phyloP scores from a whole-genome alignment of 495 filamentous ascomycete genomes.

The Penicillium canariense region DNA sequence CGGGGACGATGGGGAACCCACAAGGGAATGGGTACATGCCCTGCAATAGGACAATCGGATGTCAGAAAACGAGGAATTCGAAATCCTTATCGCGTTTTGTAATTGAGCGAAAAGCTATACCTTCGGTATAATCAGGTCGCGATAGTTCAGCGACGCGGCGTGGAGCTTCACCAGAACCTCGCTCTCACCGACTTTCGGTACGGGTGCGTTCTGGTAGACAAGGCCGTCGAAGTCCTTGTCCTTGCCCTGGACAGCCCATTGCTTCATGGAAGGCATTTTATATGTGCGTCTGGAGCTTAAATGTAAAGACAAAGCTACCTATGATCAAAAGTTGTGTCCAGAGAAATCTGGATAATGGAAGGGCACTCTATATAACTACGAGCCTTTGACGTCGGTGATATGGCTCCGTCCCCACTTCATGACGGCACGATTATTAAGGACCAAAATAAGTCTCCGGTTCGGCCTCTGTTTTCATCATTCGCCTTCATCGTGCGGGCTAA shows the following conservation, averaged over 20 bases:
- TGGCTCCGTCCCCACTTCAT: constrained; percentile 16
- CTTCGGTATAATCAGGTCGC: constrained; percentile 74
- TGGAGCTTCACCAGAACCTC: constrained; percentile 76
- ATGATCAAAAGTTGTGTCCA: no score
- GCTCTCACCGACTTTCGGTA: constrained; percentile 63
- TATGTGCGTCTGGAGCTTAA: neutral
- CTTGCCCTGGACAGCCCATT: constrained; percentile 59
- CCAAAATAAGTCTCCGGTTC: neutral
- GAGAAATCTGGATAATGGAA: neutral
- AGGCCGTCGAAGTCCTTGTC: constrained; percentile 61
- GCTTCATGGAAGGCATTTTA: constrained; percentile 57
- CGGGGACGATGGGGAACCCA: constrained; percentile 58
- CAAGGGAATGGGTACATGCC: constrained; percentile 67
- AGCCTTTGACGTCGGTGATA: constrained; percentile 20
- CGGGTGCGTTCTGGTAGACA: constrained; percentile 47
- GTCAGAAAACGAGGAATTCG: neutral
- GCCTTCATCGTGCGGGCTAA: neutral
- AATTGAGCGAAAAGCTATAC: constrained; percentile 25
- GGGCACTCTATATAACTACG: neutral
- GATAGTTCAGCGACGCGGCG: constrained; percentile 78
- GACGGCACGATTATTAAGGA: constrained; percentile 18
- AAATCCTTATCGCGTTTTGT: neutral
- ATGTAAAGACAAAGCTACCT: neutral
- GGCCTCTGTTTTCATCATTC: neutral
- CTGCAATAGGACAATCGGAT: constrained; percentile 23